Evolutionary conservation across 2,329 filamentous ascomycete species (phyloP).

Genomic region (Ophiobolus disseminans): DNA sequence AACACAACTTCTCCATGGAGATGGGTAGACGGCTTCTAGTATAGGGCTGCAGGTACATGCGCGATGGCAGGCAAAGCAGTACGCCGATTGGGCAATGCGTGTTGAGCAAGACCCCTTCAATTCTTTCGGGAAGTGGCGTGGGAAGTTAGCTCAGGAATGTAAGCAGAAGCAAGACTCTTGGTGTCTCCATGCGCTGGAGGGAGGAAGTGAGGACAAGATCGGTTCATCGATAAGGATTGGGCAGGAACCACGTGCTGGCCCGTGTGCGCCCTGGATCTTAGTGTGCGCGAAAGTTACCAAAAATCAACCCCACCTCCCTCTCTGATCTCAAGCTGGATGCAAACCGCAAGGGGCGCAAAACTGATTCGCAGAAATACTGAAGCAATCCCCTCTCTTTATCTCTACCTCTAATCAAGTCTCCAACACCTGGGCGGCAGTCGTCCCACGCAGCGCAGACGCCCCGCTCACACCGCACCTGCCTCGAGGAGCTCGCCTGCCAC

Average conservation of each 20-base stretch:
- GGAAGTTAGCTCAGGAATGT: too few species aligned
- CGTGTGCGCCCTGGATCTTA: not conserved
- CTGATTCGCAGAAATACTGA: slow-evolving; percentile 19
- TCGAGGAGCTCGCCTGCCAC: slow-evolving; percentile 9
- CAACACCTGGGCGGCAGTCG: slow-evolving; percentile 19
- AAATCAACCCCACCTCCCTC: slow-evolving; percentile 24
- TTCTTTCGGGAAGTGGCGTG: too few species aligned
- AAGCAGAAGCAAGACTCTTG: too few species aligned
- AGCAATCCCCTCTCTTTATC: slow-evolving; percentile 16
- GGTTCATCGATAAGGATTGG: not conserved
- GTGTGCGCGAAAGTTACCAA: slow-evolving; percentile 6
- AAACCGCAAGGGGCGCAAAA: slow-evolving; percentile 34
- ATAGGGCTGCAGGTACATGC: too few species aligned
- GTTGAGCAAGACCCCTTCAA: too few species aligned
- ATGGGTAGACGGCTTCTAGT: too few species aligned
- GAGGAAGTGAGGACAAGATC: not conserved
- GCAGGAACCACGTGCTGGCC: slow-evolving; percentile 3
- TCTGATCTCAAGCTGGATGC: slow-evolving; percentile 31
- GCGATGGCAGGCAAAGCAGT: too few species aligned
- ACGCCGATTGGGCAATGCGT: too few species aligned
- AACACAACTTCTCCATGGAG: too few species aligned
- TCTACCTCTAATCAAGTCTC: slow-evolving; percentile 17
- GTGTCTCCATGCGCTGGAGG: not conserved
- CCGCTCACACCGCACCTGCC: slow-evolving; percentile 31
- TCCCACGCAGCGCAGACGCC: slow-evolving; percentile 18